Evolutionary conservation across 495 filamentous ascomycete genomes (phyloP).

Genomic region (Aspergillus taichungensis): DNA sequence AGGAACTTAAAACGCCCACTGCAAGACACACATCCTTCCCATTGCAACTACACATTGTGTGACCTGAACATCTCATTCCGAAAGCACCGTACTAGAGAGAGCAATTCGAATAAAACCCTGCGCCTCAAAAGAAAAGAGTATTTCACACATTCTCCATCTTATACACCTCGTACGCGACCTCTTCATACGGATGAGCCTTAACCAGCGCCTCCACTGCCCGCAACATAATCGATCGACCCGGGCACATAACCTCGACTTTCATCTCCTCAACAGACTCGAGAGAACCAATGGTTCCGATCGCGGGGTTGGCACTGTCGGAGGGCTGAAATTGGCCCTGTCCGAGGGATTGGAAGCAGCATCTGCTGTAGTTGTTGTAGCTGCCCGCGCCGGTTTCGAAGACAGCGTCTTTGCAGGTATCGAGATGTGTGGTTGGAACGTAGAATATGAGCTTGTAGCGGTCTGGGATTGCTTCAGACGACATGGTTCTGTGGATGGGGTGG

Average conservation of each 20-base stretch:
- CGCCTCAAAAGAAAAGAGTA: background rate
- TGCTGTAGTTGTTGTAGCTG: slow-evolving; percentile 35
- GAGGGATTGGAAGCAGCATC: slow-evolving; percentile 30
- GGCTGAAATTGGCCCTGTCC: slow-evolving; percentile 37
- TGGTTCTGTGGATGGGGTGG: background rate
- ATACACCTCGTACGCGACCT: slow-evolving; percentile 65
- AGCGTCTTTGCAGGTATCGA: slow-evolving; percentile 37
- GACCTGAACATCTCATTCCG: too few relatives aligned
- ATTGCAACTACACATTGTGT: too few relatives aligned
- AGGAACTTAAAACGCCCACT: too few relatives aligned
- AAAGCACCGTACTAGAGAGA: too few relatives aligned
- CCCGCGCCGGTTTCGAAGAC: slow-evolving; percentile 39
- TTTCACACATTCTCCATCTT: slow-evolving; percentile 60
- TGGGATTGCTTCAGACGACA: slow-evolving; percentile 5
- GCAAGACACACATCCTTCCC: too few relatives aligned
- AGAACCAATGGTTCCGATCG: slow-evolving; percentile 28
- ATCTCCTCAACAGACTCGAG: slow-evolving; percentile 44
- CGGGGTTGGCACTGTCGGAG: slow-evolving; percentile 27
- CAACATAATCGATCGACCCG: slow-evolving; percentile 38
- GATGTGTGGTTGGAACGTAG: slow-evolving; percentile 32
- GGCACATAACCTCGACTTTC: slow-evolving; percentile 45
- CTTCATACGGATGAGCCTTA: slow-evolving; percentile 72
- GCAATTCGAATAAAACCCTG: too few relatives aligned
- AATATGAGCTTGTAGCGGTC: slow-evolving; percentile 44
- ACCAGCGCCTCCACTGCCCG: slow-evolving; percentile 33